Evolutionary conservation across 768 basidiomycete species (phyloP).

Genomic region (Mycena crocata): DNA sequence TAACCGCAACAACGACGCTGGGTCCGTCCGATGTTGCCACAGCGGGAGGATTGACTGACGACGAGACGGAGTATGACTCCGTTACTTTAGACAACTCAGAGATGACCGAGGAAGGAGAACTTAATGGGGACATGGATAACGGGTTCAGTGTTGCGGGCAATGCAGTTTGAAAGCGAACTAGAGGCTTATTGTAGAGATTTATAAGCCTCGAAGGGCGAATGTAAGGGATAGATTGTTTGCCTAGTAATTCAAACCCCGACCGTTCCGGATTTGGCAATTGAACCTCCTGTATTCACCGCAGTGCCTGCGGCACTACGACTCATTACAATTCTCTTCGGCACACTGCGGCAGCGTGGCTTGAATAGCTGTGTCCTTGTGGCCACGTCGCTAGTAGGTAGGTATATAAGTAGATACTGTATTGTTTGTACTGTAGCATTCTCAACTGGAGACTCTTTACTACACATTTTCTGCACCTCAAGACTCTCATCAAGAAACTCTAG

Average conservation of each 20-base stretch:
- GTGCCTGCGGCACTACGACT: too few relatives aligned
- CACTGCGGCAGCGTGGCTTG: neutral
- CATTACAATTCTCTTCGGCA: neutral
- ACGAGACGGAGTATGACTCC: neutral
- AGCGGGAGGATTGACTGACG: neutral
- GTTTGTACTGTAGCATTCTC: neutral
- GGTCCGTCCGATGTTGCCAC: neutral
- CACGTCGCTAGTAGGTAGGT: neutral
- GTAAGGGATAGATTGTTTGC: conserved; percentile 12
- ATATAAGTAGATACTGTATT: neutral
- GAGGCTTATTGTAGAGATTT: conserved; percentile 10
- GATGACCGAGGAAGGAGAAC: neutral
- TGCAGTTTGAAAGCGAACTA: neutral
- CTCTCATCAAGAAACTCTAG: conserved; percentile 12
- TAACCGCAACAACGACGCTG: too few relatives aligned
- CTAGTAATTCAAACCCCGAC: neutral
- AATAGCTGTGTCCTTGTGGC: too few relatives aligned
- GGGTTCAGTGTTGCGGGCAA: neutral
- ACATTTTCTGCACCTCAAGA: neutral
- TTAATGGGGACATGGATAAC: neutral
- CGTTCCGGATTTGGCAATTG: too few relatives aligned
- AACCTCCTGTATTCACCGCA: too few relatives aligned
- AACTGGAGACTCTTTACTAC: neutral
- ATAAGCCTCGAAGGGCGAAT: conserved; percentile 24
- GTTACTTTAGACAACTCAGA: neutral